phyloP scores from a whole-genome alignment of 495 filamentous ascomycete species.

The Hypoxylon lienhwacheense region DNA sequence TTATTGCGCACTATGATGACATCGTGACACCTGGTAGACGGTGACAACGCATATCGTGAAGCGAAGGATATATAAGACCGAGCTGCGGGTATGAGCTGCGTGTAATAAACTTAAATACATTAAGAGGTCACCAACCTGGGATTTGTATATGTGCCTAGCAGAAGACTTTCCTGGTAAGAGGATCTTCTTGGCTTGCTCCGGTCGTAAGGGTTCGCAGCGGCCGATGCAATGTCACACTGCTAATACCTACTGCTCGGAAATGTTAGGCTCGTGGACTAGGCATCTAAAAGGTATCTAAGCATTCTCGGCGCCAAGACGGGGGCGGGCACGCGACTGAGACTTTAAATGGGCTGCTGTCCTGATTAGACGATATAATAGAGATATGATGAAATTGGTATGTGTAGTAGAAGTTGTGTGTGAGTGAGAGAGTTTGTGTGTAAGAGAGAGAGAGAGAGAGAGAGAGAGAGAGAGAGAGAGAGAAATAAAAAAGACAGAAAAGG shows the following conservation, averaged over 20 bases:
- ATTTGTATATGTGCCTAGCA: background rate
- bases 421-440: background rate
- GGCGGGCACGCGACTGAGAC: slow-evolving; percentile 7
- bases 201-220: slow-evolving; percentile 14
- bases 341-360: background rate
- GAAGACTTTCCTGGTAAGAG: slow-evolving; percentile 19
- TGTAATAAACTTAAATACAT: background rate
- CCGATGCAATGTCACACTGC: slow-evolving; percentile 22
- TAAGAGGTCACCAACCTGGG: background rate
- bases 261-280: slow-evolving; percentile 7
- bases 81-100: background rate
- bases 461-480: too few species aligned
- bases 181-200: slow-evolving; percentile 1
- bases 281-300: slow-evolving; percentile 2
- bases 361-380: slow-evolving; percentile 8
- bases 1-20: slow-evolving; percentile 13
- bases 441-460: too few species aligned
- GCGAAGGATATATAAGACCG: background rate
- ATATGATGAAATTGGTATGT: too few species aligned
- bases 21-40: slow-evolving; percentile 23
- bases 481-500: too few species aligned
- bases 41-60: slow-evolving; percentile 24
- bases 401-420: background rate
- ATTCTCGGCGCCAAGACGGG: background rate
- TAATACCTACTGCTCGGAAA: slow-evolving; percentile 12